Percentiles rank a stretch among this genome's conserved stretches.
These are phyloP conservation scores for Phylloporus scabripes DNA, from an alignment of 768 basidiomycete genomes.

Conservation along the genomic window DNA sequence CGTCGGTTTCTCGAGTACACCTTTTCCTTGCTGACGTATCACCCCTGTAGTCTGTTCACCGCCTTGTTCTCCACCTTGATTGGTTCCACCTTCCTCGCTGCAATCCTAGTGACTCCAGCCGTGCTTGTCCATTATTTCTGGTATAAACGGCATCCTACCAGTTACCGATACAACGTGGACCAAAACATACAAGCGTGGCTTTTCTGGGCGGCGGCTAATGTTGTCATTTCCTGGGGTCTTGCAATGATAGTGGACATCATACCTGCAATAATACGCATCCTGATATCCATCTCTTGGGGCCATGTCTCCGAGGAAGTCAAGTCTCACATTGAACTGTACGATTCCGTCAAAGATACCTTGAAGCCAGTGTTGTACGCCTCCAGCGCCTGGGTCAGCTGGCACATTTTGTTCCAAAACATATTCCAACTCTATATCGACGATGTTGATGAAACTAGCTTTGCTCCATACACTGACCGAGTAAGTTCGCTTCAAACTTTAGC, in stretches of 20 bases:
- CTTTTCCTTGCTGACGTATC: neutral
- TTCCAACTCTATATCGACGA: conserved; percentile 48
- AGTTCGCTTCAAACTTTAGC: conserved; percentile 10
- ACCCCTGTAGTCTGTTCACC: conserved; percentile 46
- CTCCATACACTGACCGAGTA: conserved; percentile 57
- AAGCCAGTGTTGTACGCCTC: conserved; percentile 73
- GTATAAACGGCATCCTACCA: conserved; percentile 55
- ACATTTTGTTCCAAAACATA: conserved; percentile 65
- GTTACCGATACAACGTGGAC: conserved; percentile 52
- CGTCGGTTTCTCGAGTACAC: conserved; percentile 15
- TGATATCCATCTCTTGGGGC: conserved; percentile 63
- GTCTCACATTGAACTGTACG: conserved; percentile 61
- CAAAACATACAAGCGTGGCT: conserved; percentile 73
- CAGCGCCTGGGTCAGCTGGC: conserved; percentile 68
- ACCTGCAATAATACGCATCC: conserved; percentile 47
- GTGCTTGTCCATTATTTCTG: conserved; percentile 65
- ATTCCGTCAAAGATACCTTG: conserved; percentile 59
- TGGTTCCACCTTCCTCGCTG: conserved; percentile 64
- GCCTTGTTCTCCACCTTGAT: conserved; percentile 67
- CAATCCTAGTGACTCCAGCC: conserved; percentile 54
- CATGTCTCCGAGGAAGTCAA: conserved; percentile 69
- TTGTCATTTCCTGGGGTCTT: conserved; percentile 74
- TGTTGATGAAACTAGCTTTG: conserved; percentile 41
- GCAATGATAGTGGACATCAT: conserved; percentile 67
- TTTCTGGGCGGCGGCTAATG: conserved; percentile 76